Conservation (phyloP, 164 flowering plant genomes). For the Magnolia kwangsiensis region DNA sequence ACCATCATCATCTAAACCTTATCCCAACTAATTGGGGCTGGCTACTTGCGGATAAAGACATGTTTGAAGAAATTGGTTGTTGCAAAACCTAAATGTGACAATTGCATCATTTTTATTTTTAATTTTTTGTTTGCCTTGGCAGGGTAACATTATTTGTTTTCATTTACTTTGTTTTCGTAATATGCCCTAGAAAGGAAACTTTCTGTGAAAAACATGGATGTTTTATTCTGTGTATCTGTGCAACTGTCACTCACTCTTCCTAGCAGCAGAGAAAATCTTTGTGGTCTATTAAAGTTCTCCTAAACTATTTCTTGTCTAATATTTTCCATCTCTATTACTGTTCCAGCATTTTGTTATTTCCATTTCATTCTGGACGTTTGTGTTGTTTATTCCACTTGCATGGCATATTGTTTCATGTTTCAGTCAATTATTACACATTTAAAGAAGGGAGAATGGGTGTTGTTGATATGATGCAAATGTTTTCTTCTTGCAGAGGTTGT, state of each 20-base stretch:
- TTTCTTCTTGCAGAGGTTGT: conserved; percentile 66
- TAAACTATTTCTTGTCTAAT: neutral
- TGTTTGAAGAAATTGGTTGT: too few species aligned
- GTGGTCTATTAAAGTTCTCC: neutral
- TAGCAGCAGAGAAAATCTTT: neutral
- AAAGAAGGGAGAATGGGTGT: neutral
- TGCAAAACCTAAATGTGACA: too few species aligned
- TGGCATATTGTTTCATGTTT: neutral
- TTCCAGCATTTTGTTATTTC: neutral
- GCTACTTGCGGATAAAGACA: too few species aligned
- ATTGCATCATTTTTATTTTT: too few species aligned
- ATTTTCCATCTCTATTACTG: neutral
- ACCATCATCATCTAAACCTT: too few species aligned
- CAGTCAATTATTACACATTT: neutral
- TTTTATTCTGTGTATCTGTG: neutral
- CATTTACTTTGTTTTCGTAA: too few species aligned
- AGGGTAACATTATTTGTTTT: too few species aligned
- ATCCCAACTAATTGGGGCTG: too few species aligned
- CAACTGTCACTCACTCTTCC: neutral
- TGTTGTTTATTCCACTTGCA: neutral
- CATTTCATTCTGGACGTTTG: neutral
- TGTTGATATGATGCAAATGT: conserved; percentile 13
- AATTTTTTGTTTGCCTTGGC: too few species aligned
- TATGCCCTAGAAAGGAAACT: too few species aligned
- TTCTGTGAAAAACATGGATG: neutral